Conservation (phyloP, 106 monocot genomes). For the Amphibolis antarctica region DNA sequence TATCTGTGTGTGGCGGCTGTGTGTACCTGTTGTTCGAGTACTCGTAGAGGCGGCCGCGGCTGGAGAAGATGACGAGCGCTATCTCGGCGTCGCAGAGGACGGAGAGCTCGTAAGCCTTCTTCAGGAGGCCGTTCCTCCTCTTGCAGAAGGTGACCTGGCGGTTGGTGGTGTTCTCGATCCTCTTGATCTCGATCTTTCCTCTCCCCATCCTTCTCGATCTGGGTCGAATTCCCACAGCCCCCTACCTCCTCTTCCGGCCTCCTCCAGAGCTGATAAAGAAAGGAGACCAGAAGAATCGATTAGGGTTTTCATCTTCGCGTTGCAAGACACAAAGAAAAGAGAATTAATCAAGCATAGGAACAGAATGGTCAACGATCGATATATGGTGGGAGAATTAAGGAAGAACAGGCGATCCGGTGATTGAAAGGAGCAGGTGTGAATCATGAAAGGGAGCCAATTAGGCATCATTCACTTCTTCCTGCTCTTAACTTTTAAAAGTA, state of each 20-base stretch:
- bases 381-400: no score
- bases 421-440: no score
- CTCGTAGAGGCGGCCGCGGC: constrained; percentile 63
- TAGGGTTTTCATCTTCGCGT: background rate
- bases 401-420: no score
- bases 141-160: constrained; percentile 62
- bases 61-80: constrained; percentile 67
- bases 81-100: constrained; percentile 67
- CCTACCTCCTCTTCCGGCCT: no score
- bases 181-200: constrained; percentile 21
- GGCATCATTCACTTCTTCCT: no score
- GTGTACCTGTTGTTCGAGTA: constrained; percentile 19
- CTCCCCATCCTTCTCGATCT: constrained; percentile 12
- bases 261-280: background rate
- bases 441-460: no score
- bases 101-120: constrained; percentile 70
- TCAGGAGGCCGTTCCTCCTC: constrained; percentile 59
- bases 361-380: no score
- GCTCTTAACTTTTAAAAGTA: no score
- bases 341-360: no score
- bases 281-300: background rate
- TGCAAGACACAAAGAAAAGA: background rate
- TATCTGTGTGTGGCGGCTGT: no score
- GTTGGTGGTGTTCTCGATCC: constrained; percentile 24
- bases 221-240: background rate